Evolutionary conservation across 495 filamentous ascomycete genomes (phyloP), one percentile per base, ranked within the genome.

Genomic region (Polyplosphaeria fusca): DNA sequence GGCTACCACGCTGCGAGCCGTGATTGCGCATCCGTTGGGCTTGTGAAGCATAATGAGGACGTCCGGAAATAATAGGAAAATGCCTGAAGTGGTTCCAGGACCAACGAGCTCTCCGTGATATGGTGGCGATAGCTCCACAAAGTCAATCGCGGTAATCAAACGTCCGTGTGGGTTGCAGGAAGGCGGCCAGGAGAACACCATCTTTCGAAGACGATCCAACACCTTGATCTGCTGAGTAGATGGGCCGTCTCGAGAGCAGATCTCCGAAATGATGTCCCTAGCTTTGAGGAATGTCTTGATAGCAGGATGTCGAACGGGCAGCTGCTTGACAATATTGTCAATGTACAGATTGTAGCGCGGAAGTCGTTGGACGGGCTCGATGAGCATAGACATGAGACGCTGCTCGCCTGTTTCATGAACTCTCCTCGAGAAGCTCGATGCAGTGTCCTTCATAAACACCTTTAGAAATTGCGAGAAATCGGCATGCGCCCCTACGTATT

Each of bases 281-380:
- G 93, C 91, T 65, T 87, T 88, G 20, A 93, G 77, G 66, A 99
- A 82, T 5, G 75, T 77, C 56, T 85, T 82, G 43, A 95, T 76
- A 0, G 90, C 91, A 16, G 87, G 86, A 64, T 97, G 90, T 9
- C 86, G 82, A 35, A 88, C 77, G 5, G 92, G 91, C 9, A 99
- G 77, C 58, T 83, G 86, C 58, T 83, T 82, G 47, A 89, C 79
- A 70, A 99, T 96, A 59, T 92, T 91, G 72, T 97, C 94, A 59
- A 99, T 95, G 61, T 96, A 84, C 5, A 99, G 76, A 67, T 86
- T 95, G 70, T 99, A 99, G 4, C 93, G 87, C 35, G 93, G 93
- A 47, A 99, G 78, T 22, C 93, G 80, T 69, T 99, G 93, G 7
- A 99, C 91, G 0, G 93, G 93, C 71, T 99, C 93, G 71, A 97